Percentiles rank a stretch among this genome's conserved stretches.
phyloP scores from a whole-genome alignment of 2,329 filamentous ascomycete genomes.

The Thielaviopsis euricoi region DNA sequence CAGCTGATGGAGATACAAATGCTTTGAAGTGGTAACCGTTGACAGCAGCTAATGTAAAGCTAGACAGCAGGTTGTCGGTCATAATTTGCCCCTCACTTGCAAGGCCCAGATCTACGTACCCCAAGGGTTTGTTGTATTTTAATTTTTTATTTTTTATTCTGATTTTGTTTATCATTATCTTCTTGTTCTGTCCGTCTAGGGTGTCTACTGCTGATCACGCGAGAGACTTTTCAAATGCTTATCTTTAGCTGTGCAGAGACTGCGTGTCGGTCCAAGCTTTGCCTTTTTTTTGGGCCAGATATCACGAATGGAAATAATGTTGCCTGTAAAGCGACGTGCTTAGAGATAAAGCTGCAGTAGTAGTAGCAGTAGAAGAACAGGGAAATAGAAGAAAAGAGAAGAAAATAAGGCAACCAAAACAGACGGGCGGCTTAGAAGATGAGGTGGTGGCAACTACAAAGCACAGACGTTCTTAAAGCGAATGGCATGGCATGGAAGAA shows the following conservation, averaged over 20 bases:
- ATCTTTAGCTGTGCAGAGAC: neutral
- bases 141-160: neutral
- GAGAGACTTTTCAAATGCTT: neutral
- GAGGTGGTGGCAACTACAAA: neutral
- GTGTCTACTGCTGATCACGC: neutral
- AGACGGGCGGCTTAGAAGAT: neutral
- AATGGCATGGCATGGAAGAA: neutral
- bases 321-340: neutral
- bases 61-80: neutral
- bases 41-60: too few species aligned
- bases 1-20: too few species aligned
- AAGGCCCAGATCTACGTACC: too few species aligned
- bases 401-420: neutral
- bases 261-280: neutral
- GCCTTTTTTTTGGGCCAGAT: neutral
- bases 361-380: neutral
- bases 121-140: neutral
- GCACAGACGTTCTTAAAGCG: neutral
- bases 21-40: too few species aligned
- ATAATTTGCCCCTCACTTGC: neutral
- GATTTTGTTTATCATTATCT: neutral
- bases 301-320: neutral
- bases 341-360: neutral
- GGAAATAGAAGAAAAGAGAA: neutral
- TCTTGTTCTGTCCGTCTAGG: neutral